phyloP scores from a whole-genome alignment of 192 early-diverging fungal species.

The Neocallimastix lanati region DNA sequence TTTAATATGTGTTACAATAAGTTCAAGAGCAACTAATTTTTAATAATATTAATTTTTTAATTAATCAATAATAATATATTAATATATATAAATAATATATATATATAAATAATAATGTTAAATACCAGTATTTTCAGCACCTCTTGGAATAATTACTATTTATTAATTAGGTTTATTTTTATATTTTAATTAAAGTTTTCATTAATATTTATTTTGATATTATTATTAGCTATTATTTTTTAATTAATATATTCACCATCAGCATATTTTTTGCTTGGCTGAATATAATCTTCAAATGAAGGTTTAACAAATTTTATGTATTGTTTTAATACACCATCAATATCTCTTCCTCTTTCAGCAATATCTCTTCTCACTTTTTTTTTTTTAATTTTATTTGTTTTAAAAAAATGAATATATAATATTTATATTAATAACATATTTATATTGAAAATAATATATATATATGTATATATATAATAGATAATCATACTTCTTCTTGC shows the following conservation, averaged over 20 bases:
- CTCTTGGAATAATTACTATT: background rate
- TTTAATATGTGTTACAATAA: background rate
- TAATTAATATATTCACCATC: slow-evolving; percentile 56
- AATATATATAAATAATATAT: background rate
- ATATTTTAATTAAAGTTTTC: no score
- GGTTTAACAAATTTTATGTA: slow-evolving; percentile 89
- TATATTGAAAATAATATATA: no score
- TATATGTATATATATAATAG: no score
- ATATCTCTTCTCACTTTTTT: slow-evolving; percentile 70
- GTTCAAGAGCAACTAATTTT: slow-evolving; percentile 22
- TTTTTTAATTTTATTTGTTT: no score
- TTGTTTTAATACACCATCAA: slow-evolving; percentile 70
- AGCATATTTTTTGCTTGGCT: slow-evolving; percentile 81
- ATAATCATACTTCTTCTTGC: slow-evolving; percentile 49
- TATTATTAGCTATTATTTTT: no score
- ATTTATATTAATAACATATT: no score
- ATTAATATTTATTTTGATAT: no score
- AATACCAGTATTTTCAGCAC: background rate
- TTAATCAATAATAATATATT: slow-evolving; percentile 51
- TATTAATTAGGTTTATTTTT: no score
- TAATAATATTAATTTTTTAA: slow-evolving; percentile 76
- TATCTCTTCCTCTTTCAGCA: slow-evolving; percentile 70
- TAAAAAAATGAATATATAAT: no score
- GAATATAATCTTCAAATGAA: slow-evolving; percentile 75
- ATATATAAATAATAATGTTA: background rate